Evolutionary conservation across 768 basidiomycete species (phyloP).

Genomic region (Nevesoporus exiguus): DNA sequence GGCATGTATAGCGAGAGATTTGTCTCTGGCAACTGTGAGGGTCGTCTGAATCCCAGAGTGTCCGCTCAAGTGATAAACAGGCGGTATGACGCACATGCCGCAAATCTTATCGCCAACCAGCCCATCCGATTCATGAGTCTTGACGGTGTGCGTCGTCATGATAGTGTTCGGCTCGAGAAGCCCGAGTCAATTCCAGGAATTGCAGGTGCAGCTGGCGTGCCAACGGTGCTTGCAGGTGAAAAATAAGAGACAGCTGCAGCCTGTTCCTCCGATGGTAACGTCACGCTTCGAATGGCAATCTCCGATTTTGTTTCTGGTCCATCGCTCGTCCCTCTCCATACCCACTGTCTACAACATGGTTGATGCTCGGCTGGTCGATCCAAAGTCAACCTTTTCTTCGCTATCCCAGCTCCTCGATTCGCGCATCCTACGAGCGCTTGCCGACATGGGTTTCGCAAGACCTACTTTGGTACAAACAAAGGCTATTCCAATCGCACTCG

Average conservation of each 20-base stretch:
- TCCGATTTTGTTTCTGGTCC: too few relatives aligned
- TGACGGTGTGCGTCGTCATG: constrained; percentile 18
- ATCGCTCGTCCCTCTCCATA: neutral
- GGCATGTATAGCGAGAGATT: constrained; percentile 77
- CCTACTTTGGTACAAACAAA: constrained; percentile 92
- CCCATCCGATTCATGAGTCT: constrained; percentile 16
- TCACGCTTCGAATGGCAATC: too few relatives aligned
- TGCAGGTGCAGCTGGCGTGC: neutral
- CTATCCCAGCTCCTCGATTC: constrained; percentile 81
- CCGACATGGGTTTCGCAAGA: constrained; percentile 83
- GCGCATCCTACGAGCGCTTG: constrained; percentile 83
- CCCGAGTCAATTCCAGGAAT: neutral
- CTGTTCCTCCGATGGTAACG: too few relatives aligned
- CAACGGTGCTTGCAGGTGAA: too few relatives aligned
- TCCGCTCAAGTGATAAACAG: neutral
- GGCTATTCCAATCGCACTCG: constrained; percentile 88
- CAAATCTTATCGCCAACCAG: constrained; percentile 29
- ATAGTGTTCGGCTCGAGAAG: neutral
- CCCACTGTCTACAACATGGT: constrained; percentile 32
- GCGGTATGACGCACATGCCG: constrained; percentile 39
- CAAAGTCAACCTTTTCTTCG: constrained; percentile 48
- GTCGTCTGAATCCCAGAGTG: neutral
- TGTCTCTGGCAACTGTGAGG: constrained; percentile 64
- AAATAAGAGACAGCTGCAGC: too few relatives aligned
- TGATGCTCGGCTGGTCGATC: constrained; percentile 46